Evolutionary conservation across 805 yeast genomes (phyloP).

Genomic region (Kodamaea hsintzibuensis): DNA sequence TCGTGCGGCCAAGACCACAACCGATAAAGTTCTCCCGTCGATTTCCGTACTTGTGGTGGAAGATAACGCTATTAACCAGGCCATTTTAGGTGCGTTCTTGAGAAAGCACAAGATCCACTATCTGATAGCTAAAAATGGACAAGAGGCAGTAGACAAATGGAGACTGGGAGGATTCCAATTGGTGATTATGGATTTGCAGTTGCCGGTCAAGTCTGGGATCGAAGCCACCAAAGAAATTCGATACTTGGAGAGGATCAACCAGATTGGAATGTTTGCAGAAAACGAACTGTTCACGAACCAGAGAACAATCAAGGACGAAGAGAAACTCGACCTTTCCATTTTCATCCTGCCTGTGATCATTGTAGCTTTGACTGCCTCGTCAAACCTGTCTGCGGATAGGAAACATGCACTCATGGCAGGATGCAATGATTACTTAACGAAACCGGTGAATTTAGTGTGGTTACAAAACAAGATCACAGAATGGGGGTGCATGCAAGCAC

Average conservation of each 20-base stretch:
- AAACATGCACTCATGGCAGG: slow-evolving; percentile 95
- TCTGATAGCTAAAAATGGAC: slow-evolving; percentile 88
- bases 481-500: slow-evolving; percentile 99
- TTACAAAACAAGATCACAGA: slow-evolving; percentile 89
- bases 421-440: slow-evolving; percentile 93
- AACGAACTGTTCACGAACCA: slow-evolving; percentile 29
- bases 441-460: slow-evolving; percentile 95
- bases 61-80: slow-evolving; percentile 92
- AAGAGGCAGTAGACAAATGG: slow-evolving; percentile 95
- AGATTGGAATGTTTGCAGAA: slow-evolving; percentile 67
- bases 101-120: slow-evolving; percentile 82
- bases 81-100: slow-evolving; percentile 85
- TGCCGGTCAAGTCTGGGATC: slow-evolving; percentile 94
- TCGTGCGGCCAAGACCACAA: slow-evolving; percentile 30
- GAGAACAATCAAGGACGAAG: slow-evolving; percentile 41
- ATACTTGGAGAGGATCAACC: slow-evolving; percentile 73
- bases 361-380: slow-evolving; percentile 94
- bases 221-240: slow-evolving; percentile 94
- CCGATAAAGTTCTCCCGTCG: slow-evolving; percentile 77
- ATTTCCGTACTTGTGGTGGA: slow-evolving; percentile 92
- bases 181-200: slow-evolving; percentile 94
- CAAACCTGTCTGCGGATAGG: slow-evolving; percentile 74
- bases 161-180: slow-evolving; percentile 90
- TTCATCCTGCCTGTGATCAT: slow-evolving; percentile 95
- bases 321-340: slow-evolving; percentile 56